Evolutionary conservation across 164 flowering plant genomes (phyloP), one percentile per base, ranked within the genome.

Genomic region (Pachysandra terminalis): DNA sequence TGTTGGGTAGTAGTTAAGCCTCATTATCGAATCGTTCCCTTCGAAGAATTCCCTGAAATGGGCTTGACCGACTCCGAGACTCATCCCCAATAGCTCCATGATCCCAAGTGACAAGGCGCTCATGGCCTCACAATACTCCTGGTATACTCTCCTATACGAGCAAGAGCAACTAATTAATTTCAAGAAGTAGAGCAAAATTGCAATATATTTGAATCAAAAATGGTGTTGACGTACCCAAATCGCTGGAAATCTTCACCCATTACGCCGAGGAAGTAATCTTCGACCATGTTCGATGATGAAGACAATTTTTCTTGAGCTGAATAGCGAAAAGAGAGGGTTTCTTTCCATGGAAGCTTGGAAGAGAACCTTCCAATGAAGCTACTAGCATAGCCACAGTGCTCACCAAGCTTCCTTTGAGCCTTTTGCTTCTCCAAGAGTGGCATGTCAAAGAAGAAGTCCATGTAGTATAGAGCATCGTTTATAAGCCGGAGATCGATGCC

Each of bases 331-430:
- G 97, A 86, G 40, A 91, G 90, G 0, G 97, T 91, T 63, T 91
- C 97, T 53, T 91, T 91, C 97, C 97, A 91, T 0, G 97, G 97
- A 0, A 91, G 85, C 64, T 90, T 88, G 45, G 86, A 76, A 28
- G 89, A 75, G 79, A 91, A 91, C 58, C 96, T 77, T 0, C 96
- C 89, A 3, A 89, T 89, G 79, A 92, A 92, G 77, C 95, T 89
- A 65, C 96, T 92, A 53, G 97, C 88, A 66, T 90, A 92, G 0
- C 97, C 97, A 59, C 88, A 90, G 73, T 78, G 76, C 73, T 88
- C 91, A 0, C 98, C 97, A 0, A 71, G 67, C 64, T 87, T 84
- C 70, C 93, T 84, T 73, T 74, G 84, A 35, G 86, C 89, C 71
- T 71, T 86, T 71, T 86, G 88, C 68, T 92, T 92, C 56, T 86